phyloP scores from a whole-genome alignment of 192 early-diverging fungal species.

The Linderina pennispora region DNA sequence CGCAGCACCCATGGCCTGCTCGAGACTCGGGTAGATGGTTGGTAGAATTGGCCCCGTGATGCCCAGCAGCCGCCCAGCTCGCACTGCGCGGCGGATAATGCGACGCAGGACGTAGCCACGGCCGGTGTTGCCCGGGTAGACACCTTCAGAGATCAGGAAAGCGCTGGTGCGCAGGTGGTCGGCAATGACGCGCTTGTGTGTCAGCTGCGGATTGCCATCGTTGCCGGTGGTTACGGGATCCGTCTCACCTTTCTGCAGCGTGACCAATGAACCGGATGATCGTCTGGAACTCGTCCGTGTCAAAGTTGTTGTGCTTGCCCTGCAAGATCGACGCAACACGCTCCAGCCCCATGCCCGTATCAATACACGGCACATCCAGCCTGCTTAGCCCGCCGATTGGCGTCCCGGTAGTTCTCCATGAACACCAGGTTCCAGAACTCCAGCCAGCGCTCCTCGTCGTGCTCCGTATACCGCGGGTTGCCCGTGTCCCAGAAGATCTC shows the following conservation, averaged over 20 bases:
- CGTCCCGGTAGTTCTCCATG: conserved; percentile 95
- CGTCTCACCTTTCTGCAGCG: conserved; percentile 60
- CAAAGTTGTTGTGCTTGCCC: conserved; percentile 91
- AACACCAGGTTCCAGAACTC: conserved; percentile 99
- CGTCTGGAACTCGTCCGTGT: conserved; percentile 85
- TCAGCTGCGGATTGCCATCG: conserved; percentile 79
- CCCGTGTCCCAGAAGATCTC: conserved; percentile 97
- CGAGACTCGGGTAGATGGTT: conserved; percentile 83
- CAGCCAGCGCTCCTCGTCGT: conserved; percentile 89
- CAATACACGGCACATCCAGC: conserved; percentile 90
- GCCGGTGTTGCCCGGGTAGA: conserved; percentile 94
- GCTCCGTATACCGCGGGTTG: conserved; percentile 73
- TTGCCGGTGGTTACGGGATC: too few relatives aligned
- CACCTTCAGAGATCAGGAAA: conserved; percentile 93
- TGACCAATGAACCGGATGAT: conserved; percentile 73
- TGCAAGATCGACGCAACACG: conserved; percentile 91
- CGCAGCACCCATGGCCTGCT: conserved; percentile 79
- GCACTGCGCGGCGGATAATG: conserved; percentile 87
- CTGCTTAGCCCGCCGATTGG: conserved; percentile 73
- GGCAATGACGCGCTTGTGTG: conserved; percentile 94
- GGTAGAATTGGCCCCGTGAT: conserved; percentile 83
- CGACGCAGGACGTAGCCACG: conserved; percentile 97
- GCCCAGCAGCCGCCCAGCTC: conserved; percentile 86
- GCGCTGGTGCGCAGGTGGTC: conserved; percentile 94
- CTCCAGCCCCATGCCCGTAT: conserved; percentile 98